These are phyloP conservation scores for Cercospora sp. DNA, from an alignment of 2,329 filamentous ascomycete species.

Conservation along the genomic window DNA sequence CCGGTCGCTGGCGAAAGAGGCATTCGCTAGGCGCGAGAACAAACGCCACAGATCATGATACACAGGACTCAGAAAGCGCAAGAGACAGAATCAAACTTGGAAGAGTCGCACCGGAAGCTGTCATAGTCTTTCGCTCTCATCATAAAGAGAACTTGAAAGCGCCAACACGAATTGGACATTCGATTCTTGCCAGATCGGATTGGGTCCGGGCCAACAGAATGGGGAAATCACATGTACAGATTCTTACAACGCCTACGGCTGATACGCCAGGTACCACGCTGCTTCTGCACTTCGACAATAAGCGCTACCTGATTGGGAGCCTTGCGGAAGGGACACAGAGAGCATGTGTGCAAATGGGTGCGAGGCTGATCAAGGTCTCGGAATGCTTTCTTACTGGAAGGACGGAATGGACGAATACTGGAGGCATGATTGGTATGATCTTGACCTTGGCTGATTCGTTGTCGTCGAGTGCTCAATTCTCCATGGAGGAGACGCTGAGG, in stretches of 20 bases:
- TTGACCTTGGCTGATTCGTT: constrained; percentile 76
- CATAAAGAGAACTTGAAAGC: constrained; percentile 13
- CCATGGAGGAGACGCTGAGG: constrained; percentile 44
- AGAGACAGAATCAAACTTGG: background rate
- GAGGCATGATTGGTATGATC: constrained; percentile 81
- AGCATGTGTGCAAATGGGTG: constrained; percentile 66
- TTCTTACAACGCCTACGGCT: constrained; percentile 79
- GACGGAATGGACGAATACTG: constrained; percentile 72
- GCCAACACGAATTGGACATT: constrained; percentile 2
- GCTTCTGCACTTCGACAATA: constrained; percentile 75
- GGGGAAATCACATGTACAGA: constrained; percentile 67
- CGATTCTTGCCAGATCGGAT: background rate
- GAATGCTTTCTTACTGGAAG: constrained; percentile 82
- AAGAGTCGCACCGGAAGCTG: background rate
- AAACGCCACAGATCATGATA: constrained; percentile 1
- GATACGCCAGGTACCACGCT: constrained; percentile 82
- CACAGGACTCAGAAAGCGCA: constrained; percentile 6
- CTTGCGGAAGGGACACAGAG: constrained; percentile 83
- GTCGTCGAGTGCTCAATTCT: constrained; percentile 50
- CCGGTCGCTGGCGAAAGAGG: constrained; percentile 17
- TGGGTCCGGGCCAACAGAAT: constrained; percentile 50
- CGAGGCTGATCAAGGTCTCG: constrained; percentile 64
- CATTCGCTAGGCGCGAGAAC: constrained; percentile 3
- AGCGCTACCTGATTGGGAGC: constrained; percentile 83
- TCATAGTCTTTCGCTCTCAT: background rate